Evolutionary conservation across 345 rosid species (phyloP).

Genomic region (Viola odorata): DNA sequence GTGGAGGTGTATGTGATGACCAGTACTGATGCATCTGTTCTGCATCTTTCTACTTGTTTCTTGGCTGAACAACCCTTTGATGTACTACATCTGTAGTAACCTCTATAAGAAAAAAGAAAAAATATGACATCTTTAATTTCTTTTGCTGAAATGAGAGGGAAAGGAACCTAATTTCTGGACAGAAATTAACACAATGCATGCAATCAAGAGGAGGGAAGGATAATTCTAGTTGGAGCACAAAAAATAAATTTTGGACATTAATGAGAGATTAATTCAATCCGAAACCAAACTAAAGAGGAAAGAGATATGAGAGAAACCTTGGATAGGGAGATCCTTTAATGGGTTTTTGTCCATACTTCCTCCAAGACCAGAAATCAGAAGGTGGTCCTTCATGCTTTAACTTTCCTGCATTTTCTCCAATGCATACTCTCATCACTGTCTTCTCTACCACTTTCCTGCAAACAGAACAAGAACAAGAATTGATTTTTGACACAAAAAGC

Average conservation of each 20-base stretch:
- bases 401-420: conserved; percentile 43
- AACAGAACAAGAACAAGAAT: neutral
- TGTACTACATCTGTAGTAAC: conserved; percentile 74
- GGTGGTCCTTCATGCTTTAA: conserved; percentile 58
- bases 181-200: neutral
- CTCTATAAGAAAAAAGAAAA: conserved; percentile 26
- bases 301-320: conserved; percentile 25
- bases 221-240: too few relatives aligned
- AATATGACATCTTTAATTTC: neutral
- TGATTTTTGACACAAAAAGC: neutral
- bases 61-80: conserved; percentile 67
- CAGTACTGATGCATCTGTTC: conserved; percentile 58
- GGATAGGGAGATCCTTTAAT: conserved; percentile 72
- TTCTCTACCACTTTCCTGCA: conserved; percentile 53
- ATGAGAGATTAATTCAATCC: neutral
- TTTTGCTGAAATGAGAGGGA: neutral
- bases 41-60: conserved; percentile 68
- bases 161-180: too few relatives aligned
- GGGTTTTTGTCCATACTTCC: conserved; percentile 71
- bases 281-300: neutral
- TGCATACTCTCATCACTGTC: conserved; percentile 50
- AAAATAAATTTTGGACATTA: too few relatives aligned
- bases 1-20: conserved; percentile 57
- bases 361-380: conserved; percentile 76
- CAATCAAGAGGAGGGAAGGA: neutral